These are phyloP conservation scores for Elsinoe arachidis DNA, from an alignment of 2,329 filamentous ascomycete species.

Conservation along the genomic window DNA sequence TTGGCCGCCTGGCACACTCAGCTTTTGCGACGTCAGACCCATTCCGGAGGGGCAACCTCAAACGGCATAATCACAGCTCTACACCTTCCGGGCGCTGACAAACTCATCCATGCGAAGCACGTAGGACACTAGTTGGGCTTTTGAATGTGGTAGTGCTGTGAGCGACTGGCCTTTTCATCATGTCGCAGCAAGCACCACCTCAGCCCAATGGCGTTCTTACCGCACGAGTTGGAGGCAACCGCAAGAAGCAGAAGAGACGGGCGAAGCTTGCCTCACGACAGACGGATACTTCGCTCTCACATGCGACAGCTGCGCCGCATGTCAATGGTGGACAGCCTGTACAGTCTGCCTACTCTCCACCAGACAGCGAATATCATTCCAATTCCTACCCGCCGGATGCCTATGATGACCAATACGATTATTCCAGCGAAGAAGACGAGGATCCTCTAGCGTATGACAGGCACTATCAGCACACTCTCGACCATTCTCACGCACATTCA, in stretches of 20 bases:
- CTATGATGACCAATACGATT: conserved; percentile 37
- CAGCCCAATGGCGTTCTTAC: conserved; percentile 33
- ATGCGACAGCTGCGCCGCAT: not conserved
- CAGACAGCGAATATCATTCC: not conserved
- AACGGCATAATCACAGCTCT: not conserved
- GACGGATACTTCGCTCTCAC: conserved; percentile 27
- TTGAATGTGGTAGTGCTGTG: conserved; percentile 3
- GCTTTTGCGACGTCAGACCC: conserved; percentile 3
- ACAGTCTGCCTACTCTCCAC: not conserved
- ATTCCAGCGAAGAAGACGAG: conserved; percentile 25
- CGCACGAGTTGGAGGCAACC: conserved; percentile 54
- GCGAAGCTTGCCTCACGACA: conserved; percentile 72
- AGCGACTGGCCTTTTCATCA: conserved; percentile 16
- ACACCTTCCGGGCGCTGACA: not conserved
- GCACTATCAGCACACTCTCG: conserved; percentile 6
- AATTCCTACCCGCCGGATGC: conserved; percentile 33
- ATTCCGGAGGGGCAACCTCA: conserved; percentile 2
- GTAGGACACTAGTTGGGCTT: not conserved
- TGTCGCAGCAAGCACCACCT: conserved; percentile 21
- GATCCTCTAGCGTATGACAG: conserved; percentile 9
- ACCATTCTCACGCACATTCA: conserved; percentile 22
- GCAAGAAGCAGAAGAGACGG: conserved; percentile 90
- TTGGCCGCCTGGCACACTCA: not conserved
- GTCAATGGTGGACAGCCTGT: not conserved
- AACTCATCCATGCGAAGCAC: not conserved